Evolutionary conservation across 768 basidiomycete species (phyloP).

Genomic region (Royoungia palumana): DNA sequence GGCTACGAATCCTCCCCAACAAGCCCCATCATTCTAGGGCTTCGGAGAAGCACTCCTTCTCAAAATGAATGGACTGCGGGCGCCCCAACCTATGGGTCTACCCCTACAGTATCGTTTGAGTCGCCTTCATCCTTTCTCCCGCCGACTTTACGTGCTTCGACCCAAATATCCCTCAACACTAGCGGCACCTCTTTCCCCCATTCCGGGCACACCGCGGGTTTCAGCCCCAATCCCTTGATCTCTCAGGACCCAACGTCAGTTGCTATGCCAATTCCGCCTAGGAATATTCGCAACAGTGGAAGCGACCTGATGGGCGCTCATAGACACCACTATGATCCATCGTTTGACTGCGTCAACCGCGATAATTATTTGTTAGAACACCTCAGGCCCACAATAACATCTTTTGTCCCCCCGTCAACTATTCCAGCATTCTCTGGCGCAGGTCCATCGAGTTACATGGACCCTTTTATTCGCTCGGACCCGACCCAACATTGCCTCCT

Average conservation of each 20-base stretch:
- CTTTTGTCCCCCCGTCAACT: conserved; percentile 3
- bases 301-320: conserved; percentile 5
- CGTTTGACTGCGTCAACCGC: neutral
- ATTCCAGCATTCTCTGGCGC: neutral
- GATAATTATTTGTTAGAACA: neutral
- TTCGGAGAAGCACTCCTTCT: neutral
- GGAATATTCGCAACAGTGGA: neutral
- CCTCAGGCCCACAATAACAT: neutral
- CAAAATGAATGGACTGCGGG: neutral
- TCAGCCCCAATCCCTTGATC: neutral
- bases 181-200: neutral
- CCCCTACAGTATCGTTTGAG: neutral
- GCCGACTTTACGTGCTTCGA: neutral
- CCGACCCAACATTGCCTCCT: neutral
- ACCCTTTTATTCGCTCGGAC: neutral
- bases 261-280: conserved; percentile 2
- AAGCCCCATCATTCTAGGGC: neutral
- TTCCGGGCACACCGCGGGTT: neutral
- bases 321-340: neutral
- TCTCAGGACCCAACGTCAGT: neutral
- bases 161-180: neutral
- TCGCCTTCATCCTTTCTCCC: neutral
- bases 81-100: neutral
- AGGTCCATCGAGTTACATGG: neutral
- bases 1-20: neutral